Evolutionary conservation across 202 grass and related monocot species (phyloP), one percentile per base, ranked within the genome.

Genomic region (Digitaria exilis): DNA sequence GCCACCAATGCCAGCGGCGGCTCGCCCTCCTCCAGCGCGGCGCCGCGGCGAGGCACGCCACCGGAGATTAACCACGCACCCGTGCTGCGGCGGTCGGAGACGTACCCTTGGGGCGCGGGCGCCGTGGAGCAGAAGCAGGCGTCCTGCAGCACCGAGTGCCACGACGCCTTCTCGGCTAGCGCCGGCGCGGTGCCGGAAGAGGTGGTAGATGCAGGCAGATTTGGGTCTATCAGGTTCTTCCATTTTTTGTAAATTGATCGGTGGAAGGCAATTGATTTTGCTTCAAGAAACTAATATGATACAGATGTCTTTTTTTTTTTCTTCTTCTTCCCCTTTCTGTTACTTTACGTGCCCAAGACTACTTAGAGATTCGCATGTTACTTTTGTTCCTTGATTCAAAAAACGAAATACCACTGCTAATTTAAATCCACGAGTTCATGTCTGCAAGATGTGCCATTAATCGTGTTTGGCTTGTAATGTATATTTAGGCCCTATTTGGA

Each of bases 211-310:
- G 88, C 88, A 49, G 88, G 88, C 51, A 84, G 80, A 84, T 90
- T 87, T 61, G 84, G 84, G 11, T 87, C 88, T 34, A 87, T 90
- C 88, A 84, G 80, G 83, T 90, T 87, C 80, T 90, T 87, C 84
- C 84, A 90, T 84, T 90, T 90, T 87, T 87, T 90, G 88, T 90
- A 90, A 87, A 90, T 90, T 82, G 55, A 54, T 90, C 70, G 21
- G 58, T 87, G 80, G 84, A 76, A 82, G 74, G 34, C 84, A 62
- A 29, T 71, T 90, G 16, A 32, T 84, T 71, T 76, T 78, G 57
- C 50, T 83, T 84, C 54, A 85, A 89, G 50, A 71, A 78, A 87
- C 80, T 87, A 90, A 90, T 90, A 90, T 83, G 80, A 90, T 87
- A 75, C 88, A 87, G 11, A 87, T 87, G 54, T 55, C 25, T 67